Evolutionary conservation across 371 early-diverging fungal species (phyloP).

Genomic region (Mucor irregularis): DNA sequence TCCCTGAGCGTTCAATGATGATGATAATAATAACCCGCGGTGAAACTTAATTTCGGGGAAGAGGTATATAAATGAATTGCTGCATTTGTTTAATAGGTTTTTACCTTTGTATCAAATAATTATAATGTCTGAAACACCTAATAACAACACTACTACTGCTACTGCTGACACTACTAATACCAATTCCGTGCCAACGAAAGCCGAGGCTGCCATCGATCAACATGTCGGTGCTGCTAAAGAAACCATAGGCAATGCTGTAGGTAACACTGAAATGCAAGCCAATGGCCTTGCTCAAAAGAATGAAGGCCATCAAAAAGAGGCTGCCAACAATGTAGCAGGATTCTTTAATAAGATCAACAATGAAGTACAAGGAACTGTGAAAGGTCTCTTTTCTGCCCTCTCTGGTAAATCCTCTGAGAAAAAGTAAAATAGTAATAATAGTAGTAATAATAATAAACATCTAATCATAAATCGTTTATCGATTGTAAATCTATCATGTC

Average conservation of each 20-base stretch:
- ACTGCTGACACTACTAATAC: too few relatives aligned
- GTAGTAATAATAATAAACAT: too few relatives aligned
- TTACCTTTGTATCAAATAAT: too few relatives aligned
- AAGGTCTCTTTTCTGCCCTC: slow-evolving; percentile 1
- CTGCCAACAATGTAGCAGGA: not conserved
- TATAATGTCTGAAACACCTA: too few relatives aligned
- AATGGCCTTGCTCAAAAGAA: slow-evolving; percentile 19
- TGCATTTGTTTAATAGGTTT: too few relatives aligned
- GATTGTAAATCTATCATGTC: too few relatives aligned
- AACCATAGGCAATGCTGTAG: slow-evolving; percentile 19
- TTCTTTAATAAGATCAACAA: not conserved
- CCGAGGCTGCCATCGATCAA: not conserved
- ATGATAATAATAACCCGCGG: too few relatives aligned
- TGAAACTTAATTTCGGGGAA: too few relatives aligned
- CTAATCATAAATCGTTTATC: too few relatives aligned
- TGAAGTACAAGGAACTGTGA: slow-evolving; percentile 5
- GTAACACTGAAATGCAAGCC: slow-evolving; percentile 21
- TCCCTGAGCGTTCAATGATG: too few relatives aligned
- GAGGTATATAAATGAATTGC: too few relatives aligned
- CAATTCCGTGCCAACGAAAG: not conserved
- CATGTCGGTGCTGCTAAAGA: slow-evolving; percentile 22
- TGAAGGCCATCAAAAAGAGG: slow-evolving; percentile 8
- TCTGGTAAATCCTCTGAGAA: slow-evolving; percentile 5
- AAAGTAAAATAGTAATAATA: not conserved
- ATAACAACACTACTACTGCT: too few relatives aligned